phyloP scores from a whole-genome alignment of 106 monocot genomes.

The Allium cepa region DNA sequence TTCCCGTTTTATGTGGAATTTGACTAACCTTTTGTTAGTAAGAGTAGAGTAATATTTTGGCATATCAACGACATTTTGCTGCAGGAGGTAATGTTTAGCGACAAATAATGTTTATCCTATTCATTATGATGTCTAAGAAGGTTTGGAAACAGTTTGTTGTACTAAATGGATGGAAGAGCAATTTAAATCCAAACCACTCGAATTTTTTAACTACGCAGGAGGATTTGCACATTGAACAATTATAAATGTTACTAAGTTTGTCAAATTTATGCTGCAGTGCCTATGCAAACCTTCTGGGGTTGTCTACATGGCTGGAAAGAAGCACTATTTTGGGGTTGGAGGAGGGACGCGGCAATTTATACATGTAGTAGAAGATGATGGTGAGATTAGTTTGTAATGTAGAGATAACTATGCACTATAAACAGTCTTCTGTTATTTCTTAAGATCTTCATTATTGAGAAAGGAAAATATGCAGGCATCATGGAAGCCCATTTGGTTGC shows the following conservation, averaged over 20 bases:
- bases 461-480: conserved; percentile 26
- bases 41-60: no score
- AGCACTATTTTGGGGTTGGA: conserved; percentile 97
- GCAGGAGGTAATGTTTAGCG: no score
- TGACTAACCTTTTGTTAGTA: no score
- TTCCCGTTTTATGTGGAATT: no score
- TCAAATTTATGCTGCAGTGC: conserved; percentile 35
- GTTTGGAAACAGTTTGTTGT: no score
- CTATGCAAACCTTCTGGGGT: conserved; percentile 41
- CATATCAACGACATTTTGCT: no score
- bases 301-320: conserved; percentile 92
- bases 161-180: no score
- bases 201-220: background rate
- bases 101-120: no score
- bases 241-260: no score
- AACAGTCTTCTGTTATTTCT: background rate
- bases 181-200: background rate
- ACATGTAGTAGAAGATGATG: conserved; percentile 69
- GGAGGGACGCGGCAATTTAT: conserved; percentile 95
- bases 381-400: conserved; percentile 26
- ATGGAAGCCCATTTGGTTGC: conserved; percentile 48
- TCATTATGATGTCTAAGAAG: no score
- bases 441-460: background rate
- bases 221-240: no score
- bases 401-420: background rate